phyloP scores from a whole-genome alignment of 495 filamentous ascomycete species.

The Talaromyces proteolyticus region DNA sequence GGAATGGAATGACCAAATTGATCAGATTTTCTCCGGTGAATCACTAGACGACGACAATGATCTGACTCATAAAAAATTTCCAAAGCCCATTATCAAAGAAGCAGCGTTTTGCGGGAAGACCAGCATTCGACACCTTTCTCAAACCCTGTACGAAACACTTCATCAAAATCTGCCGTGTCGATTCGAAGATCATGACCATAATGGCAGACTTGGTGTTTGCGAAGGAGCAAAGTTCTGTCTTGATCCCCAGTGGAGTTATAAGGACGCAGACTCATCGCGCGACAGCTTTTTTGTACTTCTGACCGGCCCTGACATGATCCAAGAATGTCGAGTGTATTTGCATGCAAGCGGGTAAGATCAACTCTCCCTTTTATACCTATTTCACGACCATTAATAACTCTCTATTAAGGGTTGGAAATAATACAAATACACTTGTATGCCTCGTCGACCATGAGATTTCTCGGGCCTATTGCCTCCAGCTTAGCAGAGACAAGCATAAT shows the following conservation, averaged over 20 bases:
- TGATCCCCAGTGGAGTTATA: constrained; percentile 9
- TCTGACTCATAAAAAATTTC: background rate
- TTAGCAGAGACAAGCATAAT: constrained; percentile 2
- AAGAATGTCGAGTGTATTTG: constrained; percentile 8
- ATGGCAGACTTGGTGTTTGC: constrained; percentile 8
- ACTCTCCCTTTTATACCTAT: no score
- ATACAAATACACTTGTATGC: no score
- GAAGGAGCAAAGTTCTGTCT: constrained; percentile 6
- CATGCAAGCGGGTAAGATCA: no score
- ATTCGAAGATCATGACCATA: background rate
- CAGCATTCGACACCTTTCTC: background rate
- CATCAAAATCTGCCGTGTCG: background rate
- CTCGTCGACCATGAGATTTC: constrained; percentile 8
- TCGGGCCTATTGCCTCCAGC: constrained; percentile 4
- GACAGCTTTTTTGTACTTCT: constrained; percentile 6
- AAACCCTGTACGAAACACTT: background rate
- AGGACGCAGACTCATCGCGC: background rate
- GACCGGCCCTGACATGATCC: constrained; percentile 6
- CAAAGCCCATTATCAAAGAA: background rate
- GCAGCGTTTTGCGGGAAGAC: background rate
- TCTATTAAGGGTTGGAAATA: no score
- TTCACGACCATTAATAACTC: no score
- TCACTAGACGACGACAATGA: background rate
- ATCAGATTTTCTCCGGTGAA: background rate
- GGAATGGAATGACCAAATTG: background rate